Evolutionary conservation across 78 protist species (phyloP).

Genomic region (Dictyostelium citrinum): DNA sequence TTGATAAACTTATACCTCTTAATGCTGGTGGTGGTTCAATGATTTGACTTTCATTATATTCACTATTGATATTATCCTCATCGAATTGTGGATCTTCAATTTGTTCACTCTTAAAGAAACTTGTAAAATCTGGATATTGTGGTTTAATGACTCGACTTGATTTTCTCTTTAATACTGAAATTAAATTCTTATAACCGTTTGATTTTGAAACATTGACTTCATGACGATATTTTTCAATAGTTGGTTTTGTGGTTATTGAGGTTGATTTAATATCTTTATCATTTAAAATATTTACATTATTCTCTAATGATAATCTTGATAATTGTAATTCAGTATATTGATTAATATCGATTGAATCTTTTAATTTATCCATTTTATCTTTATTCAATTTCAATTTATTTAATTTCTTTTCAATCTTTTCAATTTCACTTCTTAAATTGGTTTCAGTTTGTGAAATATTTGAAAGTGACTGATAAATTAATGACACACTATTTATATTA

Average conservation of each 20-base stretch:
- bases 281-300: background rate
- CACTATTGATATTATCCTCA: background rate
- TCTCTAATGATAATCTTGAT: background rate
- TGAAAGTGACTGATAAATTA: background rate
- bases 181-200: background rate
- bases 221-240: background rate
- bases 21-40: conserved; percentile 6
- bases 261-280: background rate
- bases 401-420: conserved; percentile 8
- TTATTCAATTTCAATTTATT: background rate
- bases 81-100: background rate
- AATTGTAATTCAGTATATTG: conserved; percentile 8
- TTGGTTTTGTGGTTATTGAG: background rate
- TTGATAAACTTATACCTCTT: background rate
- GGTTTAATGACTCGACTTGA: conserved; percentile 2
- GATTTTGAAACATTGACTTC: background rate
- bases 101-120: background rate
- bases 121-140: conserved; percentile 22
- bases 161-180: conserved; percentile 14
- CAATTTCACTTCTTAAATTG: background rate
- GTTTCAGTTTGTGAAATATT: conserved; percentile 16
- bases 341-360: background rate
- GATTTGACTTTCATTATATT: background rate
- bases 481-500: background rate
- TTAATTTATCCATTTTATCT: background rate